Conservation (phyloP, 805 yeast species). For the Lipomyces yamadae region DNA sequence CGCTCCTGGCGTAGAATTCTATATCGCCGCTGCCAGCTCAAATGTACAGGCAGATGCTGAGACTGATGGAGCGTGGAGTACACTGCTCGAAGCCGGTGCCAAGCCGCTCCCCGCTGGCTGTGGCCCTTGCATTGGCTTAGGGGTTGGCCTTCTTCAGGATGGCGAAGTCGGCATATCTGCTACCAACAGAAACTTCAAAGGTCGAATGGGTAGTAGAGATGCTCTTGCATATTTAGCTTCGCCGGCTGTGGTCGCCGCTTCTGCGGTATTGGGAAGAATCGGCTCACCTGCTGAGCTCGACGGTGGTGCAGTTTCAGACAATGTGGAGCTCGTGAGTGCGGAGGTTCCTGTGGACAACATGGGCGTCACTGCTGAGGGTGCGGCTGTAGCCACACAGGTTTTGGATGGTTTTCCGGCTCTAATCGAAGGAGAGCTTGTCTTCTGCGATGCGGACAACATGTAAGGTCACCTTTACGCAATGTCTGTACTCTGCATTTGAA, state of each 20-base stretch:
- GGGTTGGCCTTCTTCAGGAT: conserved; percentile 88
- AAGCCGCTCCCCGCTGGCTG: conserved; percentile 97
- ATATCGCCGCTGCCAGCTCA: conserved; percentile 96
- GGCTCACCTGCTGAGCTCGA: conserved; percentile 87
- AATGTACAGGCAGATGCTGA: conserved; percentile 93
- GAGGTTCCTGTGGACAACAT: conserved; percentile 47
- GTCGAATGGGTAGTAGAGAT: conserved; percentile 98
- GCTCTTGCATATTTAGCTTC: conserved; percentile 95
- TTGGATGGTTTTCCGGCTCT: conserved; percentile 88
- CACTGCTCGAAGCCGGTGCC: conserved; percentile 89
- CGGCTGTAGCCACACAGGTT: conserved; percentile 64
- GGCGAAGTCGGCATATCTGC: conserved; percentile 99
- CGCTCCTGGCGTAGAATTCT: conserved; percentile 89
- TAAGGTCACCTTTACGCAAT: conserved; percentile 3
- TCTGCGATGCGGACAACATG: conserved; percentile 87
- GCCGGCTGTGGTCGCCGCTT: conserved; percentile 98
- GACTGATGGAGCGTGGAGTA: conserved; percentile 89
- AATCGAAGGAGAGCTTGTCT: conserved; percentile 87
- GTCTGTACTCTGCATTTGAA: background rate
- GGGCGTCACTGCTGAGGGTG: conserved; percentile 44
- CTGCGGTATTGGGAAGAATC: conserved; percentile 93
- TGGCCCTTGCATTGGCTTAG: conserved; percentile 99
- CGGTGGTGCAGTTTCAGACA: conserved; percentile 52
- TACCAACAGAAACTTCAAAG: conserved; percentile 97
- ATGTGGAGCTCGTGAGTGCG: conserved; percentile 39